These are phyloP conservation scores for Cryptococcus floricola DNA, from an alignment of 1,284 basidiomycete genomes.

Conservation along the genomic window DNA sequence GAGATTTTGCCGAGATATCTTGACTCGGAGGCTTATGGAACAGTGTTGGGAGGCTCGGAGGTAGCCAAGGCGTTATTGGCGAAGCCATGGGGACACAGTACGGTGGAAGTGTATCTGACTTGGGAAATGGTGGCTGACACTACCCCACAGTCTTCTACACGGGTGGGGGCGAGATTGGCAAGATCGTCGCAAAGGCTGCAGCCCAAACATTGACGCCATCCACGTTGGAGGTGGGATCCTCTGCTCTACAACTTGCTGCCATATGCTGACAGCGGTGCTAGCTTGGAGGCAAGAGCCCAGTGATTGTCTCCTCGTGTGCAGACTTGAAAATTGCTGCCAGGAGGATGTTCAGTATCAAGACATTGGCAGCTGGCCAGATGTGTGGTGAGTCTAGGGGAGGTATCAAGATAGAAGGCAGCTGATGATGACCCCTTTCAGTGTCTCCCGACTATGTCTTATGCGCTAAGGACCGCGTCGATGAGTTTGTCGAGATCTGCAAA, in stretches of 20 bases:
- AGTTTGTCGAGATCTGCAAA: constrained; percentile 61
- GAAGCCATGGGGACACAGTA: constrained; percentile 81
- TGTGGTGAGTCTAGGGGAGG: constrained; percentile 28
- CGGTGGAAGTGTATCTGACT: constrained; percentile 29
- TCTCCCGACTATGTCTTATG: constrained; percentile 72
- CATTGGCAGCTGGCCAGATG: constrained; percentile 66
- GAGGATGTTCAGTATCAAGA: constrained; percentile 70
- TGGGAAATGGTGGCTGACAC: no score
- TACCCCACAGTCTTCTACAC: constrained; percentile 63
- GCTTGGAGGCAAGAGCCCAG: constrained; percentile 79
- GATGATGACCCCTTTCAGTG: constrained; percentile 50
- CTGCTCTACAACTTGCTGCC: neutral
- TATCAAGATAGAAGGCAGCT: neutral
- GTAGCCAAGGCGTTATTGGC: constrained; percentile 75
- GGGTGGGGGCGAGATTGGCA: constrained; percentile 66
- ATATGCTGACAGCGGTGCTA: constrained; percentile 25
- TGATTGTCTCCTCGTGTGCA: constrained; percentile 65
- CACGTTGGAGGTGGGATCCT: constrained; percentile 58
- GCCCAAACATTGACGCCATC: constrained; percentile 80
- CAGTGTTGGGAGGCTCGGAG: constrained; percentile 71
- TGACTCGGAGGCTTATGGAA: constrained; percentile 64
- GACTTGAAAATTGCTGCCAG: constrained; percentile 49
- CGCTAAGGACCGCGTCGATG: constrained; percentile 60
- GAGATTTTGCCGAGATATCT: constrained; percentile 77
- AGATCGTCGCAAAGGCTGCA: constrained; percentile 74